These are phyloP conservation scores for Geosmithia morbida DNA, from an alignment of 2,329 filamentous ascomycete species.

Conservation along the genomic window DNA sequence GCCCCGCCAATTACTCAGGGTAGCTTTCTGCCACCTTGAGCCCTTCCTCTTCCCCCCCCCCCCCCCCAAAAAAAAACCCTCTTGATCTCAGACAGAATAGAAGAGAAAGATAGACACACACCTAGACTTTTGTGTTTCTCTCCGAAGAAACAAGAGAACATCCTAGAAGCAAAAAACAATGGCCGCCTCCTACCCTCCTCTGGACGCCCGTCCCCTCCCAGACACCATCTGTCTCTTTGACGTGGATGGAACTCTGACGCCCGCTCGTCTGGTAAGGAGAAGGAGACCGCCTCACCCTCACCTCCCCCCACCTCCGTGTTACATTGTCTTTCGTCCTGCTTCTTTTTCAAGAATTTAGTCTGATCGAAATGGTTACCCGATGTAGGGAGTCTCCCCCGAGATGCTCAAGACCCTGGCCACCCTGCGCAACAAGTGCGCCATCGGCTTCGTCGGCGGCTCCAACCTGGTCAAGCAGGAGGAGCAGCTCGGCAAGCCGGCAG, in stretches of 20 bases:
- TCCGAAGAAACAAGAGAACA: too few species aligned
- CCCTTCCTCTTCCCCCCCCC: too few species aligned
- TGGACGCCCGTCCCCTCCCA: slow-evolving; percentile 73
- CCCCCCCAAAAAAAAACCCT: too few species aligned
- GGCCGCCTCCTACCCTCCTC: slow-evolving; percentile 47
- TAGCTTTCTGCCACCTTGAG: too few species aligned
- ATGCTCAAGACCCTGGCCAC: slow-evolving; percentile 68
- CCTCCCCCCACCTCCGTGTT: neutral
- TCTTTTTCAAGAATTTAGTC: too few species aligned
- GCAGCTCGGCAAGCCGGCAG: slow-evolving; percentile 58
- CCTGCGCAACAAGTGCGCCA: slow-evolving; percentile 76
- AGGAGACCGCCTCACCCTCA: neutral
- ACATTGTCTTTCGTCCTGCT: neutral
- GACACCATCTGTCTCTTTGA: slow-evolving; percentile 95
- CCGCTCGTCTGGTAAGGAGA: slow-evolving; percentile 59
- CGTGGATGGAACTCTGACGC: slow-evolving; percentile 85
- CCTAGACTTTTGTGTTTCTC: too few species aligned
- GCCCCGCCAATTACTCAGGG: too few species aligned
- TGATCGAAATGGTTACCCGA: too few species aligned
- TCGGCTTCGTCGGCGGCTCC: slow-evolving; percentile 86
- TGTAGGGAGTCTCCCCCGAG: slow-evolving; percentile 58
- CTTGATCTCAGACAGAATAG: too few species aligned
- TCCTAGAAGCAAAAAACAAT: slow-evolving; percentile 16
- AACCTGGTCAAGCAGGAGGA: slow-evolving; percentile 92
- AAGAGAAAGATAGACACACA: too few species aligned